Percentiles rank a stretch among this genome's conserved stretches.
These are phyloP conservation scores for Fusarium papillatum DNA, from an alignment of 2,329 filamentous ascomycete species.

Conservation along the genomic window DNA sequence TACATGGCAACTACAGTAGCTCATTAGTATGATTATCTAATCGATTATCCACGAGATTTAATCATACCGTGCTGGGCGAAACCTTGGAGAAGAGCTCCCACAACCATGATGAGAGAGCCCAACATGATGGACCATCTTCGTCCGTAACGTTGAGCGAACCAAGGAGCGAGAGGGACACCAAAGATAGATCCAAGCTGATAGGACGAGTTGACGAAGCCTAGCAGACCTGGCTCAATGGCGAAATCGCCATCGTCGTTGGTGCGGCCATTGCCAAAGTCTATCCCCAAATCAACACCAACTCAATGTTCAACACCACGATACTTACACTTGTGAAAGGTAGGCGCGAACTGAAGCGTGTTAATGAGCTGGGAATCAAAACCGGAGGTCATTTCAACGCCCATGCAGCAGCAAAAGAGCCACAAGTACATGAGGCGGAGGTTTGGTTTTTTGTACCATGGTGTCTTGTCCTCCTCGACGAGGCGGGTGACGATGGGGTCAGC, in stretches of 20 bases:
- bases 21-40: not conserved
- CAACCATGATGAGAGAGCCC: slow-evolving; percentile 67
- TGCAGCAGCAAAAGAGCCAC: slow-evolving; percentile 64
- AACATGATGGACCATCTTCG: slow-evolving; percentile 65
- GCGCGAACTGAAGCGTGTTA: slow-evolving; percentile 56
- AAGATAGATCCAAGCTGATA: slow-evolving; percentile 69
- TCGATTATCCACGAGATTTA: not conserved
- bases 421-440: slow-evolving; percentile 67
- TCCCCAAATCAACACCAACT: slow-evolving; percentile 1
- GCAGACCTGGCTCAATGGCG: slow-evolving; percentile 47
- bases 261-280: slow-evolving; percentile 34
- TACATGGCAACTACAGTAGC: slow-evolving; percentile 66
- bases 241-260: slow-evolving; percentile 31
- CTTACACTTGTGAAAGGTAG: slow-evolving; percentile 53
- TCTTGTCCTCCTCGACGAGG: slow-evolving; percentile 48
- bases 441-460: slow-evolving; percentile 66
- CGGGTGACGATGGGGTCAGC: slow-evolving; percentile 47
- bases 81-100: slow-evolving; percentile 68
- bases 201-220: slow-evolving; percentile 65
- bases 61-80: slow-evolving; percentile 56
- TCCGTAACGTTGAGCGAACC: slow-evolving; percentile 61
- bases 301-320: too few relatives aligned
- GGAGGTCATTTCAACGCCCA: slow-evolving; percentile 70
- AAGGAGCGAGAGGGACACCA: slow-evolving; percentile 65
- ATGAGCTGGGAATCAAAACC: slow-evolving; percentile 66